Evolutionary conservation across 768 basidiomycete species (phyloP).

Genomic region (Nidularia pulvinata): DNA sequence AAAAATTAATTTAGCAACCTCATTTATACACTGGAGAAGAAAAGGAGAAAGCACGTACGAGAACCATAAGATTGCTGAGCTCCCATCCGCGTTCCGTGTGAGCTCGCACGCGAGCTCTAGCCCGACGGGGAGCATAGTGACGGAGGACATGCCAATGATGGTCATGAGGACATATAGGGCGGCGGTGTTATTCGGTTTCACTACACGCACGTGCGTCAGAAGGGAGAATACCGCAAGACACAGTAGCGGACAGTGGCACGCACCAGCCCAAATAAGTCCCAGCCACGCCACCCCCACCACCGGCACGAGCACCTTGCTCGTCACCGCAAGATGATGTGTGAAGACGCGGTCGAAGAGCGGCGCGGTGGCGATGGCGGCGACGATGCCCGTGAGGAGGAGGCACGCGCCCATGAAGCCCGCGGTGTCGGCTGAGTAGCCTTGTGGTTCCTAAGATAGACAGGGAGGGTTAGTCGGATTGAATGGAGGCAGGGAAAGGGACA

Average conservation of each 20-base stretch:
- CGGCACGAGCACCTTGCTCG: slow-evolving; percentile 61
- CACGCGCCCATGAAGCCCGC: slow-evolving; percentile 71
- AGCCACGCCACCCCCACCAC: slow-evolving; percentile 66
- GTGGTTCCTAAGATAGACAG: slow-evolving; percentile 49
- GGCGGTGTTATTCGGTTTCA: slow-evolving; percentile 57
- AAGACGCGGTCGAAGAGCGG: slow-evolving; percentile 86
- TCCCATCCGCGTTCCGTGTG: slow-evolving; percentile 78
- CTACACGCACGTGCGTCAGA: slow-evolving; percentile 42
- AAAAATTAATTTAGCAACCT: no score
- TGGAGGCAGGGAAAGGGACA: no score
- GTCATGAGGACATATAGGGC: slow-evolving; percentile 68
- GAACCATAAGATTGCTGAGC: slow-evolving; percentile 78
- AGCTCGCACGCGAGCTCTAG: slow-evolving; percentile 82
- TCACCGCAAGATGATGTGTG: slow-evolving; percentile 65
- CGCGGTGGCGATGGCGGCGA: slow-evolving; percentile 65
- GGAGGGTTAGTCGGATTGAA: not conserved
- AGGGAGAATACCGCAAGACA: no score
- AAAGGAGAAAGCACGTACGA: no score
- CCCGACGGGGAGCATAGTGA: slow-evolving; percentile 74
- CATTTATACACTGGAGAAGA: no score
- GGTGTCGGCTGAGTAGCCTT: slow-evolving; percentile 66
- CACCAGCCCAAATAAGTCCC: slow-evolving; percentile 81
- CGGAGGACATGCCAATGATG: slow-evolving; percentile 62
- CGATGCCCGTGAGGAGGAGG: slow-evolving; percentile 68
- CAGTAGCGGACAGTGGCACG: no score